Evolutionary conservation across 2,329 filamentous ascomycete species (phyloP).

Genomic region (Apiospora kogelbergensis): DNA sequence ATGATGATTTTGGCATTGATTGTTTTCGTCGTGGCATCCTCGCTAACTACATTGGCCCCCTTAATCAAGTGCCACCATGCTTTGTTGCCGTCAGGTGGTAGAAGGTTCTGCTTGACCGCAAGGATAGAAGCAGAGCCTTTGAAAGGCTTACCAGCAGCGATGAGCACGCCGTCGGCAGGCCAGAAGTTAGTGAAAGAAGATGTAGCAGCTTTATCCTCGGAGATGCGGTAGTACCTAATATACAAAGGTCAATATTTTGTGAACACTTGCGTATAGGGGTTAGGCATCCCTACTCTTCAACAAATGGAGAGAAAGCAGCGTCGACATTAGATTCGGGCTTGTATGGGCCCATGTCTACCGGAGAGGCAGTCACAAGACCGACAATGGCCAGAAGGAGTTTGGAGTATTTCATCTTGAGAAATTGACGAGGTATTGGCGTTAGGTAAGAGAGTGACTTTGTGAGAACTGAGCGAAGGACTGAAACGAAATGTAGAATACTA

Average conservation of each 20-base stretch:
- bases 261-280: not conserved
- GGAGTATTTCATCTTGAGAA: not conserved
- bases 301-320: slow-evolving; percentile 13
- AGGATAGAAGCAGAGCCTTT: slow-evolving; percentile 8
- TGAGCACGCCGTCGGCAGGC: slow-evolving; percentile 12
- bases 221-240: slow-evolving; percentile 12
- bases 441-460: too few species aligned
- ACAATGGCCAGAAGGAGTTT: not conserved
- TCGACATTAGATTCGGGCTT: slow-evolving; percentile 13
- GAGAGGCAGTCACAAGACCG: not conserved
- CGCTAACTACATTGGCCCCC: slow-evolving; percentile 13
- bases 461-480: too few species aligned
- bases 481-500: not conserved
- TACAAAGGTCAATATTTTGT: not conserved
- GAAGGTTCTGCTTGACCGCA: slow-evolving; percentile 14
- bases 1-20: slow-evolving; percentile 16
- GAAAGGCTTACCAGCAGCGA: slow-evolving; percentile 10
- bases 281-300: not conserved
- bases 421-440: too few species aligned
- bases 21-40: slow-evolving; percentile 14
- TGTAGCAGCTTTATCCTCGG: slow-evolving; percentile 15
- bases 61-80: slow-evolving; percentile 18
- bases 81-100: slow-evolving; percentile 17
- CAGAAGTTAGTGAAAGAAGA: slow-evolving; percentile 15
- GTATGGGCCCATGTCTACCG: slow-evolving; percentile 15